Base-by-base conservation (phyloP, 108 stramenopile genomes). In the Stephanodiscus triporus region DNA sequence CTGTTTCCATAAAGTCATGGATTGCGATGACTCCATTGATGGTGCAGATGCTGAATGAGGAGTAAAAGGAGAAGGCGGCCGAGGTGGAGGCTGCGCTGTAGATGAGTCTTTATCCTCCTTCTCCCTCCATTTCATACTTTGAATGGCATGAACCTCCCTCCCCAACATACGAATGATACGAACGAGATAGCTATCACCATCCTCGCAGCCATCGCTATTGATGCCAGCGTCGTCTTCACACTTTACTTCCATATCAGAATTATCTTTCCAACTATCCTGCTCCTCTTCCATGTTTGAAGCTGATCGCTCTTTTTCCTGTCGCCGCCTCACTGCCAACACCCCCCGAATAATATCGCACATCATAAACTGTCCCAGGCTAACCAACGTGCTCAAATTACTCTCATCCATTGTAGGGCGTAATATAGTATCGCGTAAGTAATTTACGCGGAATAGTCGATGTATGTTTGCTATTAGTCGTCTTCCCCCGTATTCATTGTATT, bases 371-470 rank as follows among this genome's bases (percentile, higher is more conserved):
- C 85, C 89, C 56, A 95, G 60, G 1, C 88, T 89, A n/a, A 77
- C 85, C 61, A 95, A 70, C 9, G 94, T 90, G 4, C 88, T 88
- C 43, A 95, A 75, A 77, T 86, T 86, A 37, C 86, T 83, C 63
- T 95, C 94, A 55, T 95, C 94, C 94, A 95, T 91, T 22, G 94
- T 93, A 22, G 94, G 94, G 55, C 94, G 80, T 42, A 95, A 60
- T 23, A 93, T 74, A 9, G 84, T 89, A 75, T 95, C 94, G 22
- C 87, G 76, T 67, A 95, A 66, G 60, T 86, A 95, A 56, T 80
- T 89, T n/a, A 93, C 89, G 43, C 94, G 88, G 64, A 93, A 95
- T 29, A 88, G 77, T 34, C 89, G 85, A 75, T 92, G 91, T 62
- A 95, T 95, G 40, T 82, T 83, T 4, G 65, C 54, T 19, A 91